Conservation (phyloP, 371 early-diverging fungal genomes). For the Rhizomucor pusillus region DNA sequence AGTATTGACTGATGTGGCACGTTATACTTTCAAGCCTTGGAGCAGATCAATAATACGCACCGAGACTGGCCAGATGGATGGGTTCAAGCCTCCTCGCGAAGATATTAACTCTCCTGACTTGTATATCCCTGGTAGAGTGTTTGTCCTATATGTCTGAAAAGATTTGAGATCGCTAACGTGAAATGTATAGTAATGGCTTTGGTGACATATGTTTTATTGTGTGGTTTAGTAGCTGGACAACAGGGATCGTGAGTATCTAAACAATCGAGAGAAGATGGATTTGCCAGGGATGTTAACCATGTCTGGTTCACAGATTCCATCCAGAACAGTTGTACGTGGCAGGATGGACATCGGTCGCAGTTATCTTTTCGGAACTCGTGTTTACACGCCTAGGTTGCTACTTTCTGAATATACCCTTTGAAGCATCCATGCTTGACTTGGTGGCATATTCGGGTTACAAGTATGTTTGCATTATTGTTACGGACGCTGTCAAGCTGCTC, state of each 20-base stretch:
- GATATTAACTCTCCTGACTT: slow-evolving; percentile 96
- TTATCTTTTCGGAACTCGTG: slow-evolving; percentile 80
- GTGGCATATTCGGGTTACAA: slow-evolving; percentile 95
- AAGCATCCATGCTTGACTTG: slow-evolving; percentile 85
- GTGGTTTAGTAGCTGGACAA: slow-evolving; percentile 77
- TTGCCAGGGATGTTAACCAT: too few relatives aligned
- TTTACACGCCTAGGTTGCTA: slow-evolving; percentile 86
- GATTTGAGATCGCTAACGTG: neutral
- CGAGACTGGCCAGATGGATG: slow-evolving; percentile 86
- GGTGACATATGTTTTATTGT: slow-evolving; percentile 90
- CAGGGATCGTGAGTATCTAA: slow-evolving; percentile 55
- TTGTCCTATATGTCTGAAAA: neutral
- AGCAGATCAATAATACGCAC: slow-evolving; percentile 72
- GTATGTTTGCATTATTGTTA: slow-evolving; percentile 79
- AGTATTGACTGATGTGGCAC: too few relatives aligned
- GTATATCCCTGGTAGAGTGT: slow-evolving; percentile 84
- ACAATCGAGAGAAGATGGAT: too few relatives aligned
- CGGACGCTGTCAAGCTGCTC: slow-evolving; percentile 50
- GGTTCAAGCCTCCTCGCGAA: slow-evolving; percentile 84
- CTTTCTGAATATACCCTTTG: slow-evolving; percentile 84
- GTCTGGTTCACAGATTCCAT: slow-evolving; percentile 81
- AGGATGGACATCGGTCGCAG: slow-evolving; percentile 81
- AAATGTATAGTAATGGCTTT: slow-evolving; percentile 76
- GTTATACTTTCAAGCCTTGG: slow-evolving; percentile 70
- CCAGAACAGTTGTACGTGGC: slow-evolving; percentile 91